These are phyloP conservation scores for Termitomyces sp. DNA, from an alignment of 768 basidiomycete species.

Conservation along the genomic window DNA sequence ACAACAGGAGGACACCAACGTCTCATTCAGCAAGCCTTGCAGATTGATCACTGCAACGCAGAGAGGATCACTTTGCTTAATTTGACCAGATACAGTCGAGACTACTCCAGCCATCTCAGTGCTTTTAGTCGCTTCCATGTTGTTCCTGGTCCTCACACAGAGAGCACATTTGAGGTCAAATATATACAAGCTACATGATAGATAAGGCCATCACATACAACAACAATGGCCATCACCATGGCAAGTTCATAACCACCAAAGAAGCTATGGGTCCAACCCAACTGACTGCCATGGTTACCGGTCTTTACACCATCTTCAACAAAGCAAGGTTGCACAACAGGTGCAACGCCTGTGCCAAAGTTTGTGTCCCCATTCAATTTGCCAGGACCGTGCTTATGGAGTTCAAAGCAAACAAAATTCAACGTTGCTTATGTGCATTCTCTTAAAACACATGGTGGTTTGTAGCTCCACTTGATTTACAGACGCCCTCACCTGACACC, in stretches of 20 bases:
- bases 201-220: constrained; percentile 17
- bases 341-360: constrained; percentile 3
- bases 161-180: constrained; percentile 3
- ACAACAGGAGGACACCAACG: constrained; percentile 3
- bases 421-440: background rate
- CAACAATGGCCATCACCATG: constrained; percentile 11
- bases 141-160: constrained; percentile 7
- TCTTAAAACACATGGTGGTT: background rate
- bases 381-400: background rate
- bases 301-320: constrained; percentile 8
- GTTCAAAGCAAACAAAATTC: background rate
- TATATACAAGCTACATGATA: constrained; percentile 21
- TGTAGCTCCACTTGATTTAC: background rate
- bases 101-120: constrained; percentile 16
- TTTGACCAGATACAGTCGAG: constrained; percentile 12
- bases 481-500: too few species aligned
- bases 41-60: background rate
- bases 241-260: constrained; percentile 10
- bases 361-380: background rate
- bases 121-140: constrained; percentile 13
- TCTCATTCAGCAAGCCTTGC: background rate
- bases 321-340: background rate
- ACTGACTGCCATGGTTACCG: background rate
- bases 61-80: background rate
- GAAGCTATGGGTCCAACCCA: constrained; percentile 13